A percentile compares a stretch with the other conserved stretches of the same genome.
Evolutionary conservation across 345 rosid genomes (phyloP).

Genomic region (Syzygium oleosum): DNA sequence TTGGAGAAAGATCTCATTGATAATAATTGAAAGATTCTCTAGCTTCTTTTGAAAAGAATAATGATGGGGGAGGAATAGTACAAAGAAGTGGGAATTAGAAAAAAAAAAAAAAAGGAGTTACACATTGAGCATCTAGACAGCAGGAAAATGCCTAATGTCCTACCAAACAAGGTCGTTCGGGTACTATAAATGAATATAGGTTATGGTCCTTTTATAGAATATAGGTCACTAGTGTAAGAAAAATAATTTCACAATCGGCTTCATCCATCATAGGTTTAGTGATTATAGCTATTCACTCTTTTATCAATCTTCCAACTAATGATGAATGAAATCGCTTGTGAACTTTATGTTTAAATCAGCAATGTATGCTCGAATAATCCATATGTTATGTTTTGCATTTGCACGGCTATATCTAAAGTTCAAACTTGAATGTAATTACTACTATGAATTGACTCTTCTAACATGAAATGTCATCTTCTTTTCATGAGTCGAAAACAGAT

Average conservation of each 20-base stretch:
- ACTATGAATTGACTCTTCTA: background rate
- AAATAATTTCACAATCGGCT: background rate
- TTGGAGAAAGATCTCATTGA: background rate
- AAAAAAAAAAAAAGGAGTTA: background rate
- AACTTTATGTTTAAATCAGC: background rate
- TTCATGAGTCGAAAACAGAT: background rate
- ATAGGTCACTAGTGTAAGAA: background rate
- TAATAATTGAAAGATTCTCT: background rate
- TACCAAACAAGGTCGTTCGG: background rate
- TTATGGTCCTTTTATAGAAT: background rate
- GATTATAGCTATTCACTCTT: background rate
- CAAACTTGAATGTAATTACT: background rate
- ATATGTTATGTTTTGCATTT: background rate
- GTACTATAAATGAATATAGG: background rate
- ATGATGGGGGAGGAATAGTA: background rate
- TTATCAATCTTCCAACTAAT: background rate
- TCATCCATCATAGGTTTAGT: background rate
- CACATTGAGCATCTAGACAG: background rate
- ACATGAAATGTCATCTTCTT: background rate
- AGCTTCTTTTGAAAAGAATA: background rate
- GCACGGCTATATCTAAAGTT: background rate
- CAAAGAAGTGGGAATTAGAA: background rate
- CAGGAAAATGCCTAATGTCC: background rate
- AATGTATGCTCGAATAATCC: background rate
- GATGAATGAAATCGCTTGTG: background rate